Conservation (phyloP, 257 asterid genomes). For the Solanum medicagineum region DNA sequence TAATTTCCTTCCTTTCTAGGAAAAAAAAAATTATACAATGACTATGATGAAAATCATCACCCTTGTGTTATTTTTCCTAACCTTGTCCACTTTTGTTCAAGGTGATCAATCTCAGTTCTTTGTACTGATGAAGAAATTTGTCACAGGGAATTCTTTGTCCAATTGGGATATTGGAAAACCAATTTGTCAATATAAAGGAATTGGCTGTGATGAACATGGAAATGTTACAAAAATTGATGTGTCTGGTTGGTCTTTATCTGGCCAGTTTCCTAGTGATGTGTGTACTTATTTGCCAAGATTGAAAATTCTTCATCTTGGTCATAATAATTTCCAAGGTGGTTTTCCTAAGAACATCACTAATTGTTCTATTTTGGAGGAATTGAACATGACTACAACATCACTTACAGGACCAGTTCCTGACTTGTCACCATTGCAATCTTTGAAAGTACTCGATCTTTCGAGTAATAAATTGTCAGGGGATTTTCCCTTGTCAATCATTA, state of each 20-base stretch:
- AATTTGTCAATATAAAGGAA: conserved; percentile 45
- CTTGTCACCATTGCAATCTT: conserved; percentile 35
- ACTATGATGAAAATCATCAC: conserved; percentile 11
- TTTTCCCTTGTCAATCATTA: conserved; percentile 58
- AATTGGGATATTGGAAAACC: conserved; percentile 31
- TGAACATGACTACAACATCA: conserved; percentile 26
- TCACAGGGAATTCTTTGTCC: conserved; percentile 31
- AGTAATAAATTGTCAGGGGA: conserved; percentile 44
- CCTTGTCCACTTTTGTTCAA: conserved; percentile 7
- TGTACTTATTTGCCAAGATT: conserved; percentile 57
- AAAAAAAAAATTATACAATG: conserved; percentile 10
- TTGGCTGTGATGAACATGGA: conserved; percentile 41
- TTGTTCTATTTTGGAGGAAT: conserved; percentile 46
- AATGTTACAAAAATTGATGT: conserved; percentile 41
- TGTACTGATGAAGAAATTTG: conserved; percentile 18
- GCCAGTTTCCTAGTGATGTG: conserved; percentile 39
- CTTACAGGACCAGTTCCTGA: conserved; percentile 60
- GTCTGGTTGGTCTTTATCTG: conserved; percentile 54
- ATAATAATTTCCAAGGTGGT: conserved; percentile 32
- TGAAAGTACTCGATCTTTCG: conserved; percentile 57
- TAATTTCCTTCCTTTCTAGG: not conserved
- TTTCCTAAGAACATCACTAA: conserved; percentile 46
- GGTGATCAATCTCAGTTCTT: conserved; percentile 42
- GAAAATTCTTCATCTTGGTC: conserved; percentile 35
- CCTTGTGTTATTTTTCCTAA: conserved; percentile 11